These are phyloP conservation scores for Coemansia asiatica DNA, from an alignment of 192 early-diverging fungal species.

Conservation along the genomic window DNA sequence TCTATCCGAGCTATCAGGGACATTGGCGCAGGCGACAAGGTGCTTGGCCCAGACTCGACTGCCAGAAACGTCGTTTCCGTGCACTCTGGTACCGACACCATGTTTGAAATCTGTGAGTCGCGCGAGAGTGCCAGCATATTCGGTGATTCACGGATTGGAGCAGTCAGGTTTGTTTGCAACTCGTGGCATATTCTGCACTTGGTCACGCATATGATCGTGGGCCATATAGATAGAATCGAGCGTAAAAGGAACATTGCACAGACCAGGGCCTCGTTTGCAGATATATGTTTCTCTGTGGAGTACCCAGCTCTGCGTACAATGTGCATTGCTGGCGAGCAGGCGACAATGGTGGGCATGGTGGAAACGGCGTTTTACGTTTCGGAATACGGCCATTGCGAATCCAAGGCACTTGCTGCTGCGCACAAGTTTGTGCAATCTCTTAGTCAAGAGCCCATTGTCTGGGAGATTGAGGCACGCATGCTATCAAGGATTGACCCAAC, in stretches of 20 bases:
- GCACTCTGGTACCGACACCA: conserved; percentile 22
- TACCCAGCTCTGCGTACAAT: neutral
- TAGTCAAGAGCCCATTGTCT: conserved; percentile 2
- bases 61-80: conserved; percentile 23
- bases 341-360: neutral
- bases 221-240: neutral
- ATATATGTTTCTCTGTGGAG: conserved; percentile 10
- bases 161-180: conserved; percentile 23
- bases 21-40: conserved; percentile 22
- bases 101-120: conserved; percentile 29
- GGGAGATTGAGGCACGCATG: conserved; percentile 34
- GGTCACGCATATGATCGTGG: conserved; percentile 6
- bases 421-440: conserved; percentile 4
- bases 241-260: too few species aligned
- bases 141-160: neutral
- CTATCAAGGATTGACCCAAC: conserved; percentile 10
- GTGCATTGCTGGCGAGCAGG: neutral
- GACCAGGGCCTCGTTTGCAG: too few species aligned
- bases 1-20: conserved; percentile 12
- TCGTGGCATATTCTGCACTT: conserved; percentile 30
- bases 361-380: neutral
- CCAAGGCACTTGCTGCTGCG: conserved; percentile 11
- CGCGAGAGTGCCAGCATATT: neutral
- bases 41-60: conserved; percentile 32
- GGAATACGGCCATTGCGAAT: neutral